Percentiles rank a stretch among this genome's conserved stretches.
phyloP scores from a whole-genome alignment of 148 eudicot genomes.

The Fallopia convolvulus region DNA sequence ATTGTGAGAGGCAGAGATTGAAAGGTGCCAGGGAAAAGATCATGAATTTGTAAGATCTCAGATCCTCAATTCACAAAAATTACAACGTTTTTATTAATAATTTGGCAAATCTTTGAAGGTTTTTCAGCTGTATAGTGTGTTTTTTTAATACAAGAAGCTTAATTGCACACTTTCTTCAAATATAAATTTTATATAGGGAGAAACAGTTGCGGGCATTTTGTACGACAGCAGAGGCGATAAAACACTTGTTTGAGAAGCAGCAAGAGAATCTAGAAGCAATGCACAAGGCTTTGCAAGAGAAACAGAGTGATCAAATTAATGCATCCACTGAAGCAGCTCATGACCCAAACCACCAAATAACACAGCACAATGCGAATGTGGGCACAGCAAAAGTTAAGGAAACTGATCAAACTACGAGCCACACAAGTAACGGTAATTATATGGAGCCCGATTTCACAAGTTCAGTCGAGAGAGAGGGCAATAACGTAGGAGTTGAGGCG shows the following conservation, averaged over 20 bases:
- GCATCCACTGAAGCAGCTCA: conserved; percentile 38
- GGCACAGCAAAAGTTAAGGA: conserved; percentile 18
- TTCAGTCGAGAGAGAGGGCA: conserved; percentile 25
- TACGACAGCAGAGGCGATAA: conserved; percentile 85
- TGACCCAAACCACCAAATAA: conserved; percentile 24
- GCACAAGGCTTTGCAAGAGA: conserved; percentile 88
- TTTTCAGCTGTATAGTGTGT: no score
- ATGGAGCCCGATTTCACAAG: conserved; percentile 25
- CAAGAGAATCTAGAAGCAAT: conserved; percentile 84
- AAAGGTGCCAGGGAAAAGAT: conserved; percentile 83
- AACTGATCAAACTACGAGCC: conserved; percentile 22
- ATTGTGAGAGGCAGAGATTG: conserved; percentile 70
- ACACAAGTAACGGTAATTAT: conserved; percentile 20
- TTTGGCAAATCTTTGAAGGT: no score
- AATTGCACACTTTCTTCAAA: not conserved
- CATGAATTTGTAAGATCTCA: conserved; percentile 66
- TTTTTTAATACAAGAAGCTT: no score
- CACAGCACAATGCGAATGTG: conserved; percentile 18
- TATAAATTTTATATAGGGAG: conserved; percentile 42
- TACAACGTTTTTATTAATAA: not conserved
- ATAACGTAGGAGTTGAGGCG: conserved; percentile 29
- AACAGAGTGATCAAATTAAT: conserved; percentile 56
- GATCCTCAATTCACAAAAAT: not conserved
- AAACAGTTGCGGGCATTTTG: conserved; percentile 90
- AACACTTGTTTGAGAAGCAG: conserved; percentile 62